Evolutionary conservation across 1,139 yeast genomes (phyloP).

Genomic region (Saccharomycopsis phalli): DNA sequence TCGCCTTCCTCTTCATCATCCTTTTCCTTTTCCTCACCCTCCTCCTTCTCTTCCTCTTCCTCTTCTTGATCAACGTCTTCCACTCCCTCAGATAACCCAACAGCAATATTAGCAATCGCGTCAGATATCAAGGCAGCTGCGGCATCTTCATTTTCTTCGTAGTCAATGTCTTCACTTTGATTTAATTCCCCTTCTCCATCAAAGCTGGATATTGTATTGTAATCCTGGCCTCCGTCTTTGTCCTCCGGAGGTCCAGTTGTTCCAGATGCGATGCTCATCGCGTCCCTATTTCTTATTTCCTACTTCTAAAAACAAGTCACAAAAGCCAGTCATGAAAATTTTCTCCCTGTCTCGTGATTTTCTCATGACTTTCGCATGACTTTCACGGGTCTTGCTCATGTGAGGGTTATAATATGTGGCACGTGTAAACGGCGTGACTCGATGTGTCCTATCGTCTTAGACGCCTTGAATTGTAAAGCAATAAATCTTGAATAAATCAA

Average conservation of each 20-base stretch:
- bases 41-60: background rate
- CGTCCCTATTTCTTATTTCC: slow-evolving; percentile 8
- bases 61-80: background rate
- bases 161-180: background rate
- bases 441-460: no score
- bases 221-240: slow-evolving; percentile 5
- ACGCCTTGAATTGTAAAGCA: no score
- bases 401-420: no score
- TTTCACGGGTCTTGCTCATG: no score
- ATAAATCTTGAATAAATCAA: no score
- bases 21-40: background rate
- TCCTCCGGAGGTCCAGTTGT: background rate
- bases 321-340: slow-evolving; percentile 4
- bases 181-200: background rate
- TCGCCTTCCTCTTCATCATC: slow-evolving; percentile 1
- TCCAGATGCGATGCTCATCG: slow-evolving; percentile 14
- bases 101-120: slow-evolving; percentile 13
- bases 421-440: no score
- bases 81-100: background rate
- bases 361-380: no score
- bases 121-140: slow-evolving; percentile 2
- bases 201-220: slow-evolving; percentile 5
- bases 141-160: background rate
- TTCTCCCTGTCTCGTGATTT: background rate
- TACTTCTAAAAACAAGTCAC: slow-evolving; percentile 12